A percentile compares a stretch with the other conserved stretches of the same genome.
Conservation (phyloP, 139 green algal genomes). For the Yamagishiella unicocca region DNA sequence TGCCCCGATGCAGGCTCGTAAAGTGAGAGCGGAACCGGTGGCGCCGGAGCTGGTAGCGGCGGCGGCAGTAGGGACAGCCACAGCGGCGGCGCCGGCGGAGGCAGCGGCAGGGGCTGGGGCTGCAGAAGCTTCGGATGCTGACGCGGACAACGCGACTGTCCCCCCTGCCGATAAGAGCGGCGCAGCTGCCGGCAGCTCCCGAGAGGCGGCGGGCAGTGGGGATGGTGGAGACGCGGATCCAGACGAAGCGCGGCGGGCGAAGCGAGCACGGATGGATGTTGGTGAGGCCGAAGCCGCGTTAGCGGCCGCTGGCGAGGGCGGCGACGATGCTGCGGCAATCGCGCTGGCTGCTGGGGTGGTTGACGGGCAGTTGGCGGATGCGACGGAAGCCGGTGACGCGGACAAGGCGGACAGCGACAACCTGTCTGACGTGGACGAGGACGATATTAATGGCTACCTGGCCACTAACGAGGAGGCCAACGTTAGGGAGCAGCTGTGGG, state of each 20-base stretch:
- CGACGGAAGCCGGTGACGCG: too few species aligned
- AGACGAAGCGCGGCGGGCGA: too few species aligned
- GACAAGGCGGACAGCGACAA: constrained; percentile 39
- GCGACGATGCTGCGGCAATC: not conserved
- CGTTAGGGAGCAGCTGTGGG: constrained; percentile 75
- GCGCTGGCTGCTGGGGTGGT: not conserved
- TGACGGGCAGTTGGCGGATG: too few species aligned
- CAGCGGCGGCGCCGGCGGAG: not conserved
- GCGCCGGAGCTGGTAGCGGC: not conserved
- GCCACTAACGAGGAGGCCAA: constrained; percentile 71
- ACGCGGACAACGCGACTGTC: too few species aligned
- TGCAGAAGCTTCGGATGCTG: not conserved
- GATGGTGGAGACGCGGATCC: too few species aligned
- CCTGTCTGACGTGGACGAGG: constrained; percentile 66
- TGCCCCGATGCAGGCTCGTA: not conserved
- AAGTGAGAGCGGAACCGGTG: not conserved
- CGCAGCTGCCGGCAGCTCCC: too few species aligned
- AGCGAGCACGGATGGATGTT: too few species aligned
- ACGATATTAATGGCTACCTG: constrained; percentile 73
- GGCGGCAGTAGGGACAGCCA: not conserved
- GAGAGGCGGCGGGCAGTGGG: too few species aligned
- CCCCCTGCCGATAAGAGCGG: too few species aligned
- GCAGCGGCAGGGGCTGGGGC: not conserved
- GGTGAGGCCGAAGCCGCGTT: too few species aligned
- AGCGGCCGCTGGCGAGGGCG: not conserved